Evolutionary conservation across 345 rosid genomes (phyloP).

Genomic region (Boechera divaricarpa): DNA sequence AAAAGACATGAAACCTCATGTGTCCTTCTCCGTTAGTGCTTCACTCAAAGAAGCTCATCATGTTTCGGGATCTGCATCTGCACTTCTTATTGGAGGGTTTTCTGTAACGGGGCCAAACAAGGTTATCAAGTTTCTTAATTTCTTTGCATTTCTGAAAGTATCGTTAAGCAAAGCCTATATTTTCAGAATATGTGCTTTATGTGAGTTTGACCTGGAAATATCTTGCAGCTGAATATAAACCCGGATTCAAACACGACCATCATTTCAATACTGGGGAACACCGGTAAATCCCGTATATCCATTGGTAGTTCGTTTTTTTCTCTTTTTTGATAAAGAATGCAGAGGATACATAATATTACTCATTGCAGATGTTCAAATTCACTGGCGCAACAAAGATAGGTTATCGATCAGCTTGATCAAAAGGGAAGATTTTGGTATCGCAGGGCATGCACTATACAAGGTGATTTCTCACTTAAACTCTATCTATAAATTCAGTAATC

Average conservation of each 20-base stretch:
- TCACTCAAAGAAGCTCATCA: slow-evolving; percentile 59
- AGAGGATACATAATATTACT: not conserved
- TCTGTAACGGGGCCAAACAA: slow-evolving; percentile 66
- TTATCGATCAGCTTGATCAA: slow-evolving; percentile 54
- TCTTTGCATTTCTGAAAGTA: slow-evolving; percentile 7
- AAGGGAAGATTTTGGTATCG: slow-evolving; percentile 67
- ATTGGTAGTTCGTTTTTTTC: not conserved
- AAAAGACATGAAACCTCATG: slow-evolving; percentile 60
- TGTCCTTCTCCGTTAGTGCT: slow-evolving; percentile 66
- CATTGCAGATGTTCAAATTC: slow-evolving; percentile 71
- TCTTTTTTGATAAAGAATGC: not conserved
- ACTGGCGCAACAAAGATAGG: slow-evolving; percentile 55
- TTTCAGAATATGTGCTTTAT: slow-evolving; percentile 22
- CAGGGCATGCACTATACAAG: slow-evolving; percentile 66
- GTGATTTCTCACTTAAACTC: slow-evolving; percentile 43
- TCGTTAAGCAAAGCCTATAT: slow-evolving; percentile 18
- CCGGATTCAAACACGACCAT: slow-evolving; percentile 63
- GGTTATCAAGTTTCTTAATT: slow-evolving; percentile 52
- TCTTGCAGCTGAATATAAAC: slow-evolving; percentile 68
- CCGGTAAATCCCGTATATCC: slow-evolving; percentile 54
- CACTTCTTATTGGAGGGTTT: slow-evolving; percentile 88
- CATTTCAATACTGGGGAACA: slow-evolving; percentile 75
- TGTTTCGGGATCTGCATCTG: slow-evolving; percentile 81
- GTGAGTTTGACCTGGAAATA: slow-evolving; percentile 32
- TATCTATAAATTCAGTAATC: slow-evolving; percentile 1